These are phyloP conservation scores for Rhizopogon vinicolor DNA, from an alignment of 768 basidiomycete species.

Conservation along the genomic window DNA sequence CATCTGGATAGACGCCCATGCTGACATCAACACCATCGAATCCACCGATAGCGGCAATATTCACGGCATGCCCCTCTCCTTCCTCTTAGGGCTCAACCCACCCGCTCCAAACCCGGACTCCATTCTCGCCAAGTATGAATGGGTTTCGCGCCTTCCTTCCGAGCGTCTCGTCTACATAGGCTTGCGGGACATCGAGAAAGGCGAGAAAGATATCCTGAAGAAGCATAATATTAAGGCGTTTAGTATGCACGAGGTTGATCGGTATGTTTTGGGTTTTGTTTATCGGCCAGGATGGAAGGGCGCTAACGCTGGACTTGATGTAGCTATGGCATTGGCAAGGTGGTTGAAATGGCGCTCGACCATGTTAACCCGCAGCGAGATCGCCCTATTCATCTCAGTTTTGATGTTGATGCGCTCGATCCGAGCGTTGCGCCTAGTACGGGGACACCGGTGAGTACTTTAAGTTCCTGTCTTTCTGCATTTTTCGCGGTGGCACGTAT, in stretches of 20 bases:
- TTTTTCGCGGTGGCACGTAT: neutral
- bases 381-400: slow-evolving; percentile 91
- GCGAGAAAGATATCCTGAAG: slow-evolving; percentile 83
- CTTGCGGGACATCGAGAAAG: slow-evolving; percentile 86
- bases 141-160: slow-evolving; percentile 63
- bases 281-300: slow-evolving; percentile 46
- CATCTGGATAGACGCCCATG: slow-evolving; percentile 96
- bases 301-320: neutral
- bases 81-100: slow-evolving; percentile 58
- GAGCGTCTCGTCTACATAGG: slow-evolving; percentile 94
- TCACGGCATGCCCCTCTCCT: slow-evolving; percentile 97
- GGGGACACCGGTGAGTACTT: slow-evolving; percentile 70
- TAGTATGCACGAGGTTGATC: slow-evolving; percentile 86
- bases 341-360: slow-evolving; percentile 84
- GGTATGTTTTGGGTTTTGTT: slow-evolving; percentile 28
- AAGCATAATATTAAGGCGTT: slow-evolving; percentile 81
- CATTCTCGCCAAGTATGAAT: slow-evolving; percentile 34
- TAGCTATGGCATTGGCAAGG: slow-evolving; percentile 46
- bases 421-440: slow-evolving; percentile 73
- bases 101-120: slow-evolving; percentile 19
- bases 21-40: slow-evolving; percentile 90
- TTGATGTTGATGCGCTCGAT: slow-evolving; percentile 94
- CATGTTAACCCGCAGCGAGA: slow-evolving; percentile 84
- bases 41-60: slow-evolving; percentile 89
- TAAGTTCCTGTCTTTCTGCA: neutral